A percentile compares a stretch with the other conserved stretches of the same genome.
These are phyloP conservation scores for Chytriomyces hyalinus DNA, from an alignment of 192 early-diverging fungal species.

Conservation along the genomic window DNA sequence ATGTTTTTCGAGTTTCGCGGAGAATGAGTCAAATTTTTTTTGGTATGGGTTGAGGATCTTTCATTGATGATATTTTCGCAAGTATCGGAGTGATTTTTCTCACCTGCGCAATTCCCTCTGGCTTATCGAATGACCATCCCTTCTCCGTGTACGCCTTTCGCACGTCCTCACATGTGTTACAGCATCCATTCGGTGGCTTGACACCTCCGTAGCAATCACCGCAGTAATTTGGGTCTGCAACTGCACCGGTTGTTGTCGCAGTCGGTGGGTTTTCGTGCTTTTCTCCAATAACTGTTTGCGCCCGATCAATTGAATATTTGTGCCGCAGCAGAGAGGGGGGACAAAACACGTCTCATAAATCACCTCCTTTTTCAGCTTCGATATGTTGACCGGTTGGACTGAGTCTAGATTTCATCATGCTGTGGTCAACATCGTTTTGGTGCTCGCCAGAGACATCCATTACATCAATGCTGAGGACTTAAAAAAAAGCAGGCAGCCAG, in stretches of 20 bases:
- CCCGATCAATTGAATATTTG: neutral
- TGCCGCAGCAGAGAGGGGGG: no score
- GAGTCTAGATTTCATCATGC: slow-evolving; percentile 82
- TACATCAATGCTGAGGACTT: slow-evolving; percentile 90
- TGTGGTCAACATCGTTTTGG: slow-evolving; percentile 76
- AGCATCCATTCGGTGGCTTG: slow-evolving; percentile 76
- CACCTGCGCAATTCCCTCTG: slow-evolving; percentile 84
- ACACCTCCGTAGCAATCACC: slow-evolving; percentile 88
- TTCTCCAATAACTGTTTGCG: slow-evolving; percentile 29
- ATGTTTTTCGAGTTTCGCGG: neutral
- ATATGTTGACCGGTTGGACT: slow-evolving; percentile 69
- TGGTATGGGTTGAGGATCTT: slow-evolving; percentile 3
- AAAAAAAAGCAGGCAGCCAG: neutral
- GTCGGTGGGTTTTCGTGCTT: slow-evolving; percentile 2
- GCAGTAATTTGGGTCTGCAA: slow-evolving; percentile 66
- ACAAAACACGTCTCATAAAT: slow-evolving; percentile 28
- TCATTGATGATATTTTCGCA: slow-evolving; percentile 8
- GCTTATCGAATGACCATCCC: slow-evolving; percentile 83
- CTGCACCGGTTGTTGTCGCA: neutral
- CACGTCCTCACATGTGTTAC: slow-evolving; percentile 94
- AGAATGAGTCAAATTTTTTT: neutral
- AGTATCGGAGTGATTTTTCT: neutral
- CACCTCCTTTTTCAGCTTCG: slow-evolving; percentile 60
- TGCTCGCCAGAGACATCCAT: slow-evolving; percentile 94
- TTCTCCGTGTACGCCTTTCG: slow-evolving; percentile 77